These are phyloP conservation scores for Narthecium ossifragum DNA, from an alignment of 106 monocot genomes.

Conservation along the genomic window DNA sequence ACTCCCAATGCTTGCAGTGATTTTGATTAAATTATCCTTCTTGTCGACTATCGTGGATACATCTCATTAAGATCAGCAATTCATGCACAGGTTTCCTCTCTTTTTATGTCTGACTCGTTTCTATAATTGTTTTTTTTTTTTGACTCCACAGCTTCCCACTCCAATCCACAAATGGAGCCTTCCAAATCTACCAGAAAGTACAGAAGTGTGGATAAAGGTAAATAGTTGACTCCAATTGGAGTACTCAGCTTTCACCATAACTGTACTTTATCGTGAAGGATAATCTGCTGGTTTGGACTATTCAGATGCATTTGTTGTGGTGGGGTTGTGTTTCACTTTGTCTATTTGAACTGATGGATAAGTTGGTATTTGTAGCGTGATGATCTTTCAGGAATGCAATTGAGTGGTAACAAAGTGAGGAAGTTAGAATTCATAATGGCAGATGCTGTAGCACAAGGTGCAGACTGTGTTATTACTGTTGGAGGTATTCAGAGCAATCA, in stretches of 20 bases:
- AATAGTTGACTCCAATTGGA: background rate
- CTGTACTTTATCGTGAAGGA: too few species aligned
- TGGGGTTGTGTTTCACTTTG: background rate
- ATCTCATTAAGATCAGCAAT: too few species aligned
- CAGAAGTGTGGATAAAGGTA: constrained; percentile 99
- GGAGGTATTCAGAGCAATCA: constrained; percentile 99
- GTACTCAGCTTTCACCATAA: too few species aligned
- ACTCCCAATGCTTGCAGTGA: too few species aligned
- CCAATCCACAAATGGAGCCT: constrained; percentile 97
- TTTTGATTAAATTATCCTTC: too few species aligned
- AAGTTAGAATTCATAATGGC: constrained; percentile 93
- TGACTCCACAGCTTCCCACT: constrained; percentile 87
- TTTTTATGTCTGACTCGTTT: too few species aligned
- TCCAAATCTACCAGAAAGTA: constrained; percentile 70
- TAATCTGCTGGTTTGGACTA: background rate
- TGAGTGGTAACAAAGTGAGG: constrained; percentile 98
- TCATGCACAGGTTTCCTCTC: too few species aligned
- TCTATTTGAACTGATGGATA: background rate
- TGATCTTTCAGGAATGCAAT: constrained; percentile 95
- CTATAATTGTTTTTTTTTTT: too few species aligned
- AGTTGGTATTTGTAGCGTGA: constrained; percentile 52
- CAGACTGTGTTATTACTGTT: constrained; percentile 88
- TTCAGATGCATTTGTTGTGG: background rate
- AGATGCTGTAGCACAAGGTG: constrained; percentile 72
- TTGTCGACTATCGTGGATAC: too few species aligned